These are phyloP conservation scores for Apiosordaria backusii DNA, from an alignment of 495 filamentous ascomycete genomes.

Conservation along the genomic window DNA sequence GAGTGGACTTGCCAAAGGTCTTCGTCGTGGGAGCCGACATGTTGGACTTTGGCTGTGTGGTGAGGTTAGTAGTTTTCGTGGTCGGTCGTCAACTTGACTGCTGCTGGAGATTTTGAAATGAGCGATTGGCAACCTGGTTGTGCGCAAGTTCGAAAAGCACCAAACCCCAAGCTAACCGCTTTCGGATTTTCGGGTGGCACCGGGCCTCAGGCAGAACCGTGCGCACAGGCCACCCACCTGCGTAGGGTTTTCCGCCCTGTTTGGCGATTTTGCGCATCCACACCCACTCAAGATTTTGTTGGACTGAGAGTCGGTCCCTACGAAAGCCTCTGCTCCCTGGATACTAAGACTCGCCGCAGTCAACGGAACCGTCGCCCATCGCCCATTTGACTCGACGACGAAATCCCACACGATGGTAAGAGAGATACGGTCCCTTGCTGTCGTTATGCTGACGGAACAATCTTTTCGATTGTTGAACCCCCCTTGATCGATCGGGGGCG, in stretches of 20 bases:
- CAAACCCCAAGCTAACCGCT: slow-evolving; percentile 38
- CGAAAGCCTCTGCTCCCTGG: slow-evolving; percentile 27
- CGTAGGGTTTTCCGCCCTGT: slow-evolving; percentile 38
- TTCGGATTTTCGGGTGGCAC: slow-evolving; percentile 22
- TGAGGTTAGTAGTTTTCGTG: slow-evolving; percentile 38
- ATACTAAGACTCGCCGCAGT: slow-evolving; percentile 31
- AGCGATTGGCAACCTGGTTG: slow-evolving; percentile 27
- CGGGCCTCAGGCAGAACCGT: slow-evolving; percentile 11
- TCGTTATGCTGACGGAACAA: not conserved
- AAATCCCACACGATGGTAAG: slow-evolving; percentile 33
- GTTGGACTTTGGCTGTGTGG: slow-evolving; percentile 52
- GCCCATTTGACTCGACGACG: slow-evolving; percentile 33
- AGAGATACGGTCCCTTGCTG: not conserved
- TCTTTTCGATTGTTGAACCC: not conserved
- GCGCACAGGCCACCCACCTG: slow-evolving; percentile 24
- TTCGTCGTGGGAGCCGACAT: slow-evolving; percentile 73
- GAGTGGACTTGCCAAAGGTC: slow-evolving; percentile 96
- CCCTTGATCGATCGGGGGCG: not conserved
- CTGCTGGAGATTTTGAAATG: slow-evolving; percentile 40
- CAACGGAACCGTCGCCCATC: slow-evolving; percentile 33
- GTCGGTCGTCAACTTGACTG: slow-evolving; percentile 36
- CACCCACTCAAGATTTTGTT: slow-evolving; percentile 34
- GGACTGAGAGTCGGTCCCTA: slow-evolving; percentile 23
- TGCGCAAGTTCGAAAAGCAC: slow-evolving; percentile 35
- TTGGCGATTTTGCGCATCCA: slow-evolving; percentile 35